These are phyloP conservation scores for Fraxinus latifolia DNA, from an alignment of 305 asterid species.

Conservation along the genomic window DNA sequence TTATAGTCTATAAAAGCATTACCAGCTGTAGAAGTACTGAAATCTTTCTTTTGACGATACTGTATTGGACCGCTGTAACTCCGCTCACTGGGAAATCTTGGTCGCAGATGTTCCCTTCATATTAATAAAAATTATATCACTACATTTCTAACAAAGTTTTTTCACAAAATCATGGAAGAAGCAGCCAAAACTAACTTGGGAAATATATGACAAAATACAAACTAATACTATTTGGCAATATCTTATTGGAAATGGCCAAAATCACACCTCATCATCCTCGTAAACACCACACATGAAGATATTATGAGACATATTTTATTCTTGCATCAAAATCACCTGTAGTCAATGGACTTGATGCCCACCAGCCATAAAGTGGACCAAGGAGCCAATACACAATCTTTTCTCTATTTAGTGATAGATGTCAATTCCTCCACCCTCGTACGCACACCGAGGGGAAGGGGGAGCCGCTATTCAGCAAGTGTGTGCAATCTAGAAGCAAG, in stretches of 20 bases:
- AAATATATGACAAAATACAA: background rate
- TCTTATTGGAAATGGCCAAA: background rate
- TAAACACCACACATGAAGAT: background rate
- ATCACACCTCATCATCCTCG: background rate
- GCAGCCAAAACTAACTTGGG: background rate
- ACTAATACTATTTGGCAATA: background rate
- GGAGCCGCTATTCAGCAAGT: background rate
- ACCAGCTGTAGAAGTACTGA: conserved; percentile 47
- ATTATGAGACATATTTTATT: background rate
- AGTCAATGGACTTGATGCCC: background rate
- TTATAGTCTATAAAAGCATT: conserved; percentile 21
- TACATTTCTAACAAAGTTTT: background rate
- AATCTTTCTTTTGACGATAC: conserved; percentile 66
- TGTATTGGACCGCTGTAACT: conserved; percentile 86
- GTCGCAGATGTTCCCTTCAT: conserved; percentile 66
- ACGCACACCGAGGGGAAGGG: background rate
- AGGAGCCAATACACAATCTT: background rate
- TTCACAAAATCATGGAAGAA: background rate
- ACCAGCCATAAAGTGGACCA: background rate
- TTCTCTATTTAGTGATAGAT: background rate
- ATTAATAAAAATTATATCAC: conserved; percentile 12
- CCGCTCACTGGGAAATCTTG: conserved; percentile 53
- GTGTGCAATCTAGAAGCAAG: background rate
- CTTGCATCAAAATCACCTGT: background rate
- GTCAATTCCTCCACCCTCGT: background rate